These are phyloP conservation scores for Aspergillus bridgeri DNA, from an alignment of 495 filamentous ascomycete species.

Conservation along the genomic window DNA sequence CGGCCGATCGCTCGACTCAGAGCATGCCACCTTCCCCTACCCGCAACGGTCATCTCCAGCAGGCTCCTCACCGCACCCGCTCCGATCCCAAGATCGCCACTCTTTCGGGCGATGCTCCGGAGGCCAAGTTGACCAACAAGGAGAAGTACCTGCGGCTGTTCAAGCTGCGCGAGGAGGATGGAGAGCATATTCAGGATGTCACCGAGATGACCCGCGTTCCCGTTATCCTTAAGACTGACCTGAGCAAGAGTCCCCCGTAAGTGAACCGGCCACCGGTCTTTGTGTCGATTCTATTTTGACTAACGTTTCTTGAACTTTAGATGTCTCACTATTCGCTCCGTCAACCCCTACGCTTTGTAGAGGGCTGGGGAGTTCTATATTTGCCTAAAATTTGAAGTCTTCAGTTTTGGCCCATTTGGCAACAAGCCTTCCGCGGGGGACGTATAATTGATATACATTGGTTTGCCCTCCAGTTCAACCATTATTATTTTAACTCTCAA, in stretches of 20 bases:
- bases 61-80: constrained; percentile 79
- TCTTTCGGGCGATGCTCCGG: constrained; percentile 61
- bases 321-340: constrained; percentile 93
- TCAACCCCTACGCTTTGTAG: constrained; percentile 93
- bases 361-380: constrained; percentile 12
- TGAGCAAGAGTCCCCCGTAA: constrained; percentile 98
- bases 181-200: constrained; percentile 96
- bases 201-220: constrained; percentile 96
- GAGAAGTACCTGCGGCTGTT: constrained; percentile 94
- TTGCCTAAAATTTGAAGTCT: constrained; percentile 24
- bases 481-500: constrained; percentile 20
- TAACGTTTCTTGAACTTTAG: constrained; percentile 43
- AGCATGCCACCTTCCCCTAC: constrained; percentile 93
- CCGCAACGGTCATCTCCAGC: constrained; percentile 65
- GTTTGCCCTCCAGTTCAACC: constrained; percentile 27
- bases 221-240: constrained; percentile 95
- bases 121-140: constrained; percentile 82
- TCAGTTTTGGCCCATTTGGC: constrained; percentile 16
- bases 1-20: constrained; percentile 81
- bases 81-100: constrained; percentile 89
- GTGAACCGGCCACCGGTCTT: too few relatives aligned
- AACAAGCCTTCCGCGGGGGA: constrained; percentile 5
- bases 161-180: constrained; percentile 84
- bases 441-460: constrained; percentile 21
- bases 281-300: constrained; percentile 14